Percentiles rank a stretch among this genome's conserved stretches.
These are phyloP conservation scores for Tinospora cordifolia DNA, from an alignment of 164 flowering plant genomes.

Conservation along the genomic window DNA sequence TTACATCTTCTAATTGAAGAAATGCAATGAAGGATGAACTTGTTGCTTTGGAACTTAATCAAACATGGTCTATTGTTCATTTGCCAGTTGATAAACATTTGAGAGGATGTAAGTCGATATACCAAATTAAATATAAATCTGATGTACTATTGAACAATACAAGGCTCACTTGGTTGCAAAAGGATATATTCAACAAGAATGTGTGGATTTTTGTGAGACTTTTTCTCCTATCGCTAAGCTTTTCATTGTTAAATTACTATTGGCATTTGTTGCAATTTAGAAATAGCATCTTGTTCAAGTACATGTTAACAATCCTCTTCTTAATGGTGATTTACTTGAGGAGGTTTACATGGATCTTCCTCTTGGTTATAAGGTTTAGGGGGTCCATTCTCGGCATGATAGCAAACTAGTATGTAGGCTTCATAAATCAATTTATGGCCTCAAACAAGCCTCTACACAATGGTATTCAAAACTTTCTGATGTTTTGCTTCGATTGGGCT, in stretches of 20 bases:
- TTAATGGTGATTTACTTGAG: background rate
- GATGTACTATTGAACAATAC: background rate
- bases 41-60: background rate
- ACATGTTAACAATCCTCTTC: background rate
- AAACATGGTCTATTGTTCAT: background rate
- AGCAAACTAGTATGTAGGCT: background rate
- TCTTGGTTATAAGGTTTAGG: background rate
- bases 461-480: background rate
- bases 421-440: conserved; percentile 10
- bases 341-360: background rate
- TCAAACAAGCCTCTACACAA: background rate
- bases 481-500: background rate
- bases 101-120: background rate
- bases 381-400: background rate
- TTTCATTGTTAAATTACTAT: background rate
- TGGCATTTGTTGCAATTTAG: background rate
- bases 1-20: background rate
- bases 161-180: background rate
- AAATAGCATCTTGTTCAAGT: background rate
- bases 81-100: background rate
- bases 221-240: background rate
- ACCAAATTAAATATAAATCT: background rate
- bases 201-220: background rate
- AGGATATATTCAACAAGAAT: background rate
- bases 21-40: background rate